Evolutionary conservation across 2,329 filamentous ascomycete species (phyloP), one percentile per base, ranked within the genome.

Genomic region (Venturia aucupariae): DNA sequence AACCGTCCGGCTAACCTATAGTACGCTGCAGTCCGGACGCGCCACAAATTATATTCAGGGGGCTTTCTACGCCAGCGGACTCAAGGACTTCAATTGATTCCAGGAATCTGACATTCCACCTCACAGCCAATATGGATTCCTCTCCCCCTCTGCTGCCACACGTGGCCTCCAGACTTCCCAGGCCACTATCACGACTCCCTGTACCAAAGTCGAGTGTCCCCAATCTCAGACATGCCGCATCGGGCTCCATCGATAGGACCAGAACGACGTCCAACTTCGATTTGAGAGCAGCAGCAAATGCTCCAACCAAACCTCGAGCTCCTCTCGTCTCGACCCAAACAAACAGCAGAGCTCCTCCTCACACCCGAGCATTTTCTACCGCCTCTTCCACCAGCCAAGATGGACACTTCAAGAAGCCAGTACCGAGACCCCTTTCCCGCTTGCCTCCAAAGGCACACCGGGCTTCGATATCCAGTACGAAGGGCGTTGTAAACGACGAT

Each of bases 371-470:
- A 41, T 27, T 35, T 8, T 57, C 62, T 13, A 27, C 68, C 70
- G 51, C 69, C 27, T 55, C 61, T 2, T 41, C 68, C 70, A 54
- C 68, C 27, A 65, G 65, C 64, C 68, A 69, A 42, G 70, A 73
- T 51, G 70, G 68, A 0, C 69, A 68, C 51, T 75, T 75, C 70
- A 77, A 74, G 69, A 74, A 72, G 64, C 75, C 75, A 24, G 70
- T 72, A 65, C 71, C 70, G 35, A 73, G 72, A 19, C 73, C 73
- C 17, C 67, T 70, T n/a, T 76, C 74, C 1, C 69, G 72, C n/a
- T n/a, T 57, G 17, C 61, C 32, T 44, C 41, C 44, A 41, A 63
- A 63, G 48, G n/a, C n/a, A 41, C 30, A 48, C 3, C 46, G 7
- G 22, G 30, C 27, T 63, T 67, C 63, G 39, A 39, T 30, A 46